phyloP scores from a whole-genome alignment of 371 early-diverging fungal genomes.

The Mucor indicus region DNA sequence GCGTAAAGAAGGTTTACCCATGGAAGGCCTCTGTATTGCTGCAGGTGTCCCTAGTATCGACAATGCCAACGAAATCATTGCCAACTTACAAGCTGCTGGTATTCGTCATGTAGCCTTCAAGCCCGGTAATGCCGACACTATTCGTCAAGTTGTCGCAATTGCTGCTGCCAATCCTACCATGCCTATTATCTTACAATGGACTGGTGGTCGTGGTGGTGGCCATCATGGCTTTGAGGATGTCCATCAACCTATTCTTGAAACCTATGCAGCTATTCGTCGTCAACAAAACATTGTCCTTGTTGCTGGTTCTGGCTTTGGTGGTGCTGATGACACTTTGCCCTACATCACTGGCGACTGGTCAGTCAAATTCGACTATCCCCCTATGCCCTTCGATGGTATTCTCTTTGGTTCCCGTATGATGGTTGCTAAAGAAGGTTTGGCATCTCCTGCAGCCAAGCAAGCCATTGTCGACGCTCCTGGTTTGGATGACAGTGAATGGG shows the following conservation, averaged over 20 bases:
- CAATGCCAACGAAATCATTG: constrained; percentile 79
- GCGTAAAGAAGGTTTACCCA: constrained; percentile 85
- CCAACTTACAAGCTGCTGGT: constrained; percentile 68
- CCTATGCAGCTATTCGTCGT: constrained; percentile 82
- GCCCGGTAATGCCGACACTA: constrained; percentile 80
- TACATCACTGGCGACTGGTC: constrained; percentile 93
- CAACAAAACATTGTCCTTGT: constrained; percentile 81
- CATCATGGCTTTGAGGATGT: constrained; percentile 95
- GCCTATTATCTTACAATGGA: constrained; percentile 92
- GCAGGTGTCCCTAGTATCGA: constrained; percentile 90
- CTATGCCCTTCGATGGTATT: constrained; percentile 93
- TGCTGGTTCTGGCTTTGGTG: constrained; percentile 89
- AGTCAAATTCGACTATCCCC: constrained; percentile 70
- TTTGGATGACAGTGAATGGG: constrained; percentile 85
- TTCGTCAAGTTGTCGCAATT: constrained; percentile 73
- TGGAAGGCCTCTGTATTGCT: constrained; percentile 83
- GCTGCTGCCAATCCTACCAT: constrained; percentile 85
- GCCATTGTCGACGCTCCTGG: constrained; percentile 86
- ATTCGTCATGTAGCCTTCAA: constrained; percentile 87
- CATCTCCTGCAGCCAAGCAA: constrained; percentile 79
- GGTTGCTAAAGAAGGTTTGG: constrained; percentile 86
- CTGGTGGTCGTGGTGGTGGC: constrained; percentile 93
- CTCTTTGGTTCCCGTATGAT: constrained; percentile 90
- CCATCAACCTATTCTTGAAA: constrained; percentile 87
- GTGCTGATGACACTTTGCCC: constrained; percentile 82